These are phyloP conservation scores for Alopecurus myosuroides DNA, from an alignment of 176 grass and related monocot species.

Conservation along the genomic window DNA sequence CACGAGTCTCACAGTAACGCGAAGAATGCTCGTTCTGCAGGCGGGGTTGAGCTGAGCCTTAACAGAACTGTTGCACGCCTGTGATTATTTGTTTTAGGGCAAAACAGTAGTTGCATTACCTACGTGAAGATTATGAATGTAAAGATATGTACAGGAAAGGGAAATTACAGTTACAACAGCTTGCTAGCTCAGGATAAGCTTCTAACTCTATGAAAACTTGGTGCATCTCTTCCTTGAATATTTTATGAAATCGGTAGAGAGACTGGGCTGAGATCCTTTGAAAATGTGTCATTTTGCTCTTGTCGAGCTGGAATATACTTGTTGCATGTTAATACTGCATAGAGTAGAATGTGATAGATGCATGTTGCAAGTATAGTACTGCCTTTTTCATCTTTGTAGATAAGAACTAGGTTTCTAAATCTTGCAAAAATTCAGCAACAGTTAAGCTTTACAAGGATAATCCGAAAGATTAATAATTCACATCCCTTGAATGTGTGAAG, in stretches of 20 bases:
- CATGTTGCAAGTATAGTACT: neutral
- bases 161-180: neutral
- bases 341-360: neutral
- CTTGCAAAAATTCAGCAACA: neutral
- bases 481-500: neutral
- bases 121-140: neutral
- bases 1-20: neutral
- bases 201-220: neutral
- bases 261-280: neutral
- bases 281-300: neutral
- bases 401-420: no score
- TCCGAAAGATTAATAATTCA: neutral
- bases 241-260: neutral
- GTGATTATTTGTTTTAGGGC: neutral
- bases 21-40: neutral
- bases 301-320: neutral
- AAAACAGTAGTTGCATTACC: neutral
- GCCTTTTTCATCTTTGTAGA: neutral
- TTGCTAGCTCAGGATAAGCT: neutral
- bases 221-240: neutral
- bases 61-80: slow-evolving; percentile 34
- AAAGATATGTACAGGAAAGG: neutral
- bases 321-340: neutral
- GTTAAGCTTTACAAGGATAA: neutral
- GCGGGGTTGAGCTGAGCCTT: neutral